Base-by-base conservation (phyloP, 345 rosid genomes). In the Brassica carinata region DNA sequence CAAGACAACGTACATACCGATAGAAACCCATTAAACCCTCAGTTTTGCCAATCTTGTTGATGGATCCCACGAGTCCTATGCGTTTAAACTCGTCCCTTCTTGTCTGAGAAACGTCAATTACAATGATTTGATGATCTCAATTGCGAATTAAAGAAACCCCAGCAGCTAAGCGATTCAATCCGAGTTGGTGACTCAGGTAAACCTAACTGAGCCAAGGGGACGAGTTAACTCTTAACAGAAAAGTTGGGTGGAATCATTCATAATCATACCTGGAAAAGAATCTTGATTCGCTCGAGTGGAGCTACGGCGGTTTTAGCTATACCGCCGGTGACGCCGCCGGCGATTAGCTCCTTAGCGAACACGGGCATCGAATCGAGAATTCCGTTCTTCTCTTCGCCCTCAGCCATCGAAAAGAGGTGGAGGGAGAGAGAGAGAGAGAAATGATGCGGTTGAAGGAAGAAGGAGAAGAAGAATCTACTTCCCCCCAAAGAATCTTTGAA, bases 231-330 rank as follows among this genome's bases (percentile, higher is more conserved):
- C 17, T 48, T 31, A 31, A 3, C 34, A 64, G 11, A 26, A 48
- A n/a, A 76, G 48, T 2, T 27, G 4, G 14, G 26, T 5, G 40
- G 15, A 53, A 34, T 27, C 66, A 74, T 29, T 8, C 5, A 1
- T 36, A 4, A 31, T 36, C 2, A 34, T 77, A 92, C 99, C 98
- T 92, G 97, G 76, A 95, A 92, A 75, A 95, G 81, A 79, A 95
- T 95, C 92, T 95, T 95, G 77, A 95, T 89, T 51, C 95, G 92
- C 82, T 95, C 98, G 51, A 95, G 96, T 7, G 99, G 98, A 71
- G 98, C 99, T 14, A 95, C 99, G 69, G 75, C 92, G 13, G 91
- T 69, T 84, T 95, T 94, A 29, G 96, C 98, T 51, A 92, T 59
- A 33, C 99, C 98, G 11, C 98, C 97, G 51, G 98, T 93, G 70